Base-by-base conservation (phyloP, 2,329 filamentous ascomycete genomes). In the Colletotrichum falcatum region DNA sequence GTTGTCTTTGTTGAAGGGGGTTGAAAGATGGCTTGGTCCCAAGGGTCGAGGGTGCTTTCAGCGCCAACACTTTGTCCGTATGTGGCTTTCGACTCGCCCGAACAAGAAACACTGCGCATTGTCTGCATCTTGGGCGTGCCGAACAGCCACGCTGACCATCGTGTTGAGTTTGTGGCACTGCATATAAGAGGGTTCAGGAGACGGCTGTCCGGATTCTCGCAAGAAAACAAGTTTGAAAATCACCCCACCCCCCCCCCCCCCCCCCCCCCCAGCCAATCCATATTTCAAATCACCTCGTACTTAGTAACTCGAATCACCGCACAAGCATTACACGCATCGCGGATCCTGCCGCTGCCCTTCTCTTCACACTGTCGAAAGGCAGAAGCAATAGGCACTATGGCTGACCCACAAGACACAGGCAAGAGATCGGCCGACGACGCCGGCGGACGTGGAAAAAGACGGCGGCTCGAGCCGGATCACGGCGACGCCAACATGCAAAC, bases 191-290 rank as follows among this genome's bases (percentile, higher is more conserved):
- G 2, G 11, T 8, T 23, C 20, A 16, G 14, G 3, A 23, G 20
- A 23, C 20, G n/a, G 7, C 20, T 37, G 4, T 20, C 14, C 3
- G 16, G 5, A 20, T 3, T 16, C 0, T 8, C 6, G 14, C 11
- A 23, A 12, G 8, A 4, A 30, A 35, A 16, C 48, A 11, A 37
- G 3, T 5, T 55, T 11, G 12, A 37, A 1, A 6, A 37, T 35
- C 20, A n/a, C n/a, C n/a, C n/a, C n/a, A n/a, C n/a, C n/a, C n/a
- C n/a, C n/a, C n/a, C n/a, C n/a, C n/a, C n/a, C n/a, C n/a, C n/a
- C n/a, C n/a, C n/a, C n/a, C 3, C 7, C 2, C 3, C 11, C 30
- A n/a, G 8, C 5, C 20, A 1, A 33, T 12, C 14, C 8, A 2
- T 7, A 35, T n/a, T 23, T 33, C 33, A 55, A 20, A 4, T 5